phyloP scores from a whole-genome alignment of 2,329 filamentous ascomycete species.

The Ceratocystis diversiconidia region DNA sequence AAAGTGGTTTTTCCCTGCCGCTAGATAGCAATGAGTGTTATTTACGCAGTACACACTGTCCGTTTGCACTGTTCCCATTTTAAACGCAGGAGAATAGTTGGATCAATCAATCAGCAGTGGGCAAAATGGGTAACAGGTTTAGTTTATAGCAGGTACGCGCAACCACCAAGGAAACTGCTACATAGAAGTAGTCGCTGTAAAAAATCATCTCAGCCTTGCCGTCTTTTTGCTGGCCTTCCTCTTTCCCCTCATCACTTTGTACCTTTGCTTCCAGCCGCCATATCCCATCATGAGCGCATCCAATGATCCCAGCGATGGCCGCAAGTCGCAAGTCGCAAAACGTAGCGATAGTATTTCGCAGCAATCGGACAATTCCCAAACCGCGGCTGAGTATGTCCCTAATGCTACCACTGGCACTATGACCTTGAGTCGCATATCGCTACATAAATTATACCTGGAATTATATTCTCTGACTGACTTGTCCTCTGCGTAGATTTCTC shows the following conservation, averaged over 20 bases:
- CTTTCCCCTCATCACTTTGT: conserved; percentile 1
- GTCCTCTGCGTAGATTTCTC: conserved; percentile 52
- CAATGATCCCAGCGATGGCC: conserved; percentile 3
- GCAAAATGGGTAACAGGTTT: background rate
- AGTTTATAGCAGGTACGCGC: background rate
- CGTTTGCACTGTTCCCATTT: background rate
- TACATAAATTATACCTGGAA: no score
- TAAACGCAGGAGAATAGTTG: background rate
- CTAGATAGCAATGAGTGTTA: background rate
- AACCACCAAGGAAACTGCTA: background rate
- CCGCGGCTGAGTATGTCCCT: conserved; percentile 48
- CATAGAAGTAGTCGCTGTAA: background rate
- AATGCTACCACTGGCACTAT: background rate
- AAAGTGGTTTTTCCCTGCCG: conserved; percentile 24
- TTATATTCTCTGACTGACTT: background rate
- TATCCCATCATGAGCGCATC: conserved; percentile 4
- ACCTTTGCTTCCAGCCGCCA: background rate
- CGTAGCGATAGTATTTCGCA: conserved; percentile 48
- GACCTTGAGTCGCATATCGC: background rate
- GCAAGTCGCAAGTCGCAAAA: conserved; percentile 19
- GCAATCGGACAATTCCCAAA: conserved; percentile 50
- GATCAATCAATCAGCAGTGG: no score
- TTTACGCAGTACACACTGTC: background rate
- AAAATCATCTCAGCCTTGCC: background rate
- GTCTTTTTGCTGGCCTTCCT: background rate